Conservation (phyloP, 768 basidiomycete species). For the Amyloporia xantha region DNA sequence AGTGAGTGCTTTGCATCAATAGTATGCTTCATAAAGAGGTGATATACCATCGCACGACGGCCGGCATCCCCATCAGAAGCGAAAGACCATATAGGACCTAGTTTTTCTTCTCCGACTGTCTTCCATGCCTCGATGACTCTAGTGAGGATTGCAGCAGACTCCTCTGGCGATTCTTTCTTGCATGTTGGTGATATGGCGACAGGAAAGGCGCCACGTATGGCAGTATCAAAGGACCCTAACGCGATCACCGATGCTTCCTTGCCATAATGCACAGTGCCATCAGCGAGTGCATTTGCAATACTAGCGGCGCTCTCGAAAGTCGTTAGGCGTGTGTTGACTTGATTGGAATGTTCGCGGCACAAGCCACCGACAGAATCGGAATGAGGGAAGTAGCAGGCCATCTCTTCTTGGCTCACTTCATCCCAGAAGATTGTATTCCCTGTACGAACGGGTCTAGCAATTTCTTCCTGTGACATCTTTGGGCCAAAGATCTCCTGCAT, state of each 20-base stretch:
- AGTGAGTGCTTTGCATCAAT: slow-evolving; percentile 9
- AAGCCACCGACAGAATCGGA: slow-evolving; percentile 22
- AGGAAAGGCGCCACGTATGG: slow-evolving; percentile 16
- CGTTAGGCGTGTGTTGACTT: slow-evolving; percentile 10
- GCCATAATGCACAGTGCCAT: slow-evolving; percentile 21
- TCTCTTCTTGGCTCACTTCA: slow-evolving; percentile 21
- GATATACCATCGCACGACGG: slow-evolving; percentile 12
- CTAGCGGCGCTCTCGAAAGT: slow-evolving; percentile 10
- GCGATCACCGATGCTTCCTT: slow-evolving; percentile 25
- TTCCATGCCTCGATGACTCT: slow-evolving; percentile 10
- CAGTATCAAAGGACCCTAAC: slow-evolving; percentile 9
- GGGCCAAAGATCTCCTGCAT: slow-evolving; percentile 20
- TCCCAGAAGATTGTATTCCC: slow-evolving; percentile 21
- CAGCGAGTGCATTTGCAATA: slow-evolving; percentile 13
- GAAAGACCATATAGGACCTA: slow-evolving; percentile 13
- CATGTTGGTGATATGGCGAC: slow-evolving; percentile 15
- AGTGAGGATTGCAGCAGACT: background rate
- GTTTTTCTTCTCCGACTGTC: background rate
- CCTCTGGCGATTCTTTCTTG: slow-evolving; percentile 8
- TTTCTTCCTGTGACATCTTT: background rate
- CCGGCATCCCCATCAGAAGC: slow-evolving; percentile 16
- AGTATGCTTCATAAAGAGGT: slow-evolving; percentile 10
- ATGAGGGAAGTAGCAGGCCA: slow-evolving; percentile 18
- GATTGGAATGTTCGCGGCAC: slow-evolving; percentile 19
- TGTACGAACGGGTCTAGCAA: background rate